Percentiles rank a stretch among this genome's conserved stretches.
Conservation (phyloP, 345 rosid genomes). For the Sisymbrium altissimum region DNA sequence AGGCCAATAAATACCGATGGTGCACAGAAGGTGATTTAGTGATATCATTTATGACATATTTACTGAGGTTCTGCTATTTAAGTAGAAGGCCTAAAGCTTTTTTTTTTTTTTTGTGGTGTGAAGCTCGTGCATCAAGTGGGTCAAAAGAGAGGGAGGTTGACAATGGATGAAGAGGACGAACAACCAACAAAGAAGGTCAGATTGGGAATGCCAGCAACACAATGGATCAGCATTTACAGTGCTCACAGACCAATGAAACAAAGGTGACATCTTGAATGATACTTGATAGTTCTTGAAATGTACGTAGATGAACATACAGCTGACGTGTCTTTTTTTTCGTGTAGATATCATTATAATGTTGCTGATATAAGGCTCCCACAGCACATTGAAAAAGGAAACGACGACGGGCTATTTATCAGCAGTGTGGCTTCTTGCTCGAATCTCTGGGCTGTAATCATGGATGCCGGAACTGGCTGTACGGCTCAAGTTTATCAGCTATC, state of each 20-base stretch:
- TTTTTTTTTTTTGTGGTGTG: slow-evolving; percentile 21
- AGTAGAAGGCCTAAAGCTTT: slow-evolving; percentile 8
- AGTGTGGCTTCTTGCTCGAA: slow-evolving; percentile 86
- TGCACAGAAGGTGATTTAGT: slow-evolving; percentile 75
- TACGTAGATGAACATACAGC: neutral
- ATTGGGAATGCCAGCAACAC: slow-evolving; percentile 98
- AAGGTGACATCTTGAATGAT: slow-evolving; percentile 44
- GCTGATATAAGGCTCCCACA: slow-evolving; percentile 72
- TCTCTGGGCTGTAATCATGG: slow-evolving; percentile 98
- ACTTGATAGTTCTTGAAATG: slow-evolving; percentile 7
- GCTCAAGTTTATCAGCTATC: slow-evolving; percentile 86
- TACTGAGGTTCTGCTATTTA: neutral
- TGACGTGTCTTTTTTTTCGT: slow-evolving; percentile 16
- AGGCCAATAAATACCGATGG: slow-evolving; percentile 98
- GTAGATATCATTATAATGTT: slow-evolving; percentile 95
- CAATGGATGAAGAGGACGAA: slow-evolving; percentile 85
- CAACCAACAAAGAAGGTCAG: slow-evolving; percentile 95
- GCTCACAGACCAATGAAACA: slow-evolving; percentile 98
- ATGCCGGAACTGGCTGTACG: slow-evolving; percentile 85
- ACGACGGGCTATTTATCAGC: slow-evolving; percentile 87
- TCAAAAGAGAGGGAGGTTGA: slow-evolving; percentile 87
- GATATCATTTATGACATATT: slow-evolving; percentile 5
- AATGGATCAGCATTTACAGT: slow-evolving; percentile 95
- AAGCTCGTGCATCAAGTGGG: slow-evolving; percentile 95
- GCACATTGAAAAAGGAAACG: slow-evolving; percentile 85